These are phyloP conservation scores for Phoenix roebelenii DNA, from an alignment of 176 grass and related monocot species.

Conservation along the genomic window DNA sequence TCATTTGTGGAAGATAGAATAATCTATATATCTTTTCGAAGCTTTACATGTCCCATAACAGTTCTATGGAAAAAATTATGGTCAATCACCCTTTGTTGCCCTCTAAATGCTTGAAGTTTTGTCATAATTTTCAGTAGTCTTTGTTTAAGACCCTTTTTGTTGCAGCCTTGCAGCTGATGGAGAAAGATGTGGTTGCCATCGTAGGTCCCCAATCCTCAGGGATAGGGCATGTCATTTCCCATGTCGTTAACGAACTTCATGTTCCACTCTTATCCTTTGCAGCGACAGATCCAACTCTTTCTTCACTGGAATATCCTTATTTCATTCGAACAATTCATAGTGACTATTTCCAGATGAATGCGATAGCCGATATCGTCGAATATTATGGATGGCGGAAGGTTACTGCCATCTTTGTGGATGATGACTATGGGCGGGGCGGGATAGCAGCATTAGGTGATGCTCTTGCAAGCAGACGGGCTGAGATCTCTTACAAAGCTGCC, in stretches of 20 bases:
- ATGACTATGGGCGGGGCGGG: slow-evolving; percentile 73
- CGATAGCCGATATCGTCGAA: slow-evolving; percentile 39
- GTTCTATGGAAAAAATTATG: too few relatives aligned
- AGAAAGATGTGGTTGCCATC: slow-evolving; percentile 39
- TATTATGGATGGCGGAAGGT: slow-evolving; percentile 65
- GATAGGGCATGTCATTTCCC: slow-evolving; percentile 70
- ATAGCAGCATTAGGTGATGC: slow-evolving; percentile 53
- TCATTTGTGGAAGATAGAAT: too few relatives aligned
- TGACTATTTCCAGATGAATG: slow-evolving; percentile 70
- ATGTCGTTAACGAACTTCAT: slow-evolving; percentile 54
- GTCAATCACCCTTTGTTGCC: not conserved
- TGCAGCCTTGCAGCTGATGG: slow-evolving; percentile 65
- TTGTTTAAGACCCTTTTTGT: slow-evolving; percentile 13
- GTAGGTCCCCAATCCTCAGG: slow-evolving; percentile 68
- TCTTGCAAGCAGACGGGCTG: slow-evolving; percentile 38
- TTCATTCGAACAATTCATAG: slow-evolving; percentile 51
- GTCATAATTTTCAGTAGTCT: not conserved
- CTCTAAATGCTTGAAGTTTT: slow-evolving; percentile 8
- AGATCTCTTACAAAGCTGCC: slow-evolving; percentile 58
- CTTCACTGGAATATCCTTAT: slow-evolving; percentile 67
- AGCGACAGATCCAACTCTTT: slow-evolving; percentile 61
- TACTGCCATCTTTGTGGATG: slow-evolving; percentile 63
- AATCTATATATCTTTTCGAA: too few relatives aligned
- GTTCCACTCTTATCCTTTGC: slow-evolving; percentile 60
- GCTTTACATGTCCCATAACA: too few relatives aligned